Evolutionary conservation across 768 basidiomycete species (phyloP), one percentile per base, ranked within the genome.

Genomic region (Xerocomellus dryophilus): DNA sequence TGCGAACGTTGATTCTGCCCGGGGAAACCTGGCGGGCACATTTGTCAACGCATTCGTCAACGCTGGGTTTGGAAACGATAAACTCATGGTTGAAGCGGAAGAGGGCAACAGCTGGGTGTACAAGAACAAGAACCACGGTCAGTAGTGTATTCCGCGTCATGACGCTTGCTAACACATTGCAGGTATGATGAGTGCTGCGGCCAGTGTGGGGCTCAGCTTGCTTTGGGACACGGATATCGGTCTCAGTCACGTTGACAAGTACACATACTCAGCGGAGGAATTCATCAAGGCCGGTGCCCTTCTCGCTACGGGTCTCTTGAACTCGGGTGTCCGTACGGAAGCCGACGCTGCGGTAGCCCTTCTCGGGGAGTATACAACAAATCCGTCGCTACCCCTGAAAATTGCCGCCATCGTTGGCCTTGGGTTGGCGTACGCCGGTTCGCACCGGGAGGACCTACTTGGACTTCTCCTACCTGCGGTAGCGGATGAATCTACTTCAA

Each of bases 11-110:
- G 95, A 98, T 64, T 97, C 95, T 7, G 96, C 97, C 21, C 82
- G 90, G 53, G 93, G 87, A 41, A 98, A 98, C 71, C 74, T 98
- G 54, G 96, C 97, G 0, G 91, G 93, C 4, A 97, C 96, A 1
- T 98, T 98, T 59, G 97, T 99, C 58, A 98, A 99, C 65, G 97
- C 94, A 2, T 99, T 98, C 56, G 96, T 98, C 48, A 99, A 99
- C 65, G 96, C 94, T 41, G 97, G 96, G 0, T 99, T 95, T 66
- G 94, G 93, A 21, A 99, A 99, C 68, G 97, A 99, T 71, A 98
- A 97, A 69, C 81, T 99, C 50, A 96, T 99, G 92, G 93, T 95
- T 6, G 88, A 87, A 66, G 96, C 94, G 2, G 90, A 93, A 54
- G 95, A 97, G 65, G 96, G 97, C 12, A 91, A 84, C 71, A 95